Base-by-base conservation (phyloP, 495 filamentous ascomycete species). In the Aspergillus affinis region DNA sequence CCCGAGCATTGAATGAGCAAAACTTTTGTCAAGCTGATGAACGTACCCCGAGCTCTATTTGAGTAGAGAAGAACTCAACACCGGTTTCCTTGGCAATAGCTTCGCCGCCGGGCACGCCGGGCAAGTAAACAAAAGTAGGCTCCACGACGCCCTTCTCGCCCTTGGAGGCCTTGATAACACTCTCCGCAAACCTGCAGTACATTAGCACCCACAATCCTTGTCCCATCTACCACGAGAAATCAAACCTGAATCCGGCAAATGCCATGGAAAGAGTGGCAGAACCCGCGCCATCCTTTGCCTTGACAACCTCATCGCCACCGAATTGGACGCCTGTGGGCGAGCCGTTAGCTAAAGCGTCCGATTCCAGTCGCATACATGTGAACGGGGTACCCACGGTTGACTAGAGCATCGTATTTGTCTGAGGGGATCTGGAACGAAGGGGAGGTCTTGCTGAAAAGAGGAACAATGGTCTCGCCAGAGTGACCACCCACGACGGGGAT, bases 261-360 rank as follows among this genome's bases (percentile, higher is more conserved):
- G 94, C 94, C 94, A 98, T 98, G 63, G 91, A 96, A 32, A 98
- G 85, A 58, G 94, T 98, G 63, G 94, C 94, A 45, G 93, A 97
- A 62, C 94, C 94, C 70, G 87, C 84, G 66, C 94, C 94, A 59
- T 93, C 90, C 88, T 98, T 98, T 71, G 94, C 94, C 82, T 94
- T 86, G 71, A 98, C 94, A 66, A 98, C 94, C 82, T 98, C 94
- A 69, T 98, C 94, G 76, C 94, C 94, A 70, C 95, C 95, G 67
- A 96, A 98, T 76, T 98, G 94, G 45, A 98, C 92, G 68, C 88
- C 88, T 90, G 61, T 45, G 48, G 18, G 26, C 36, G 19, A 15
- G 18, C 61, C 21, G 61, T 52, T 36, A 52, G 48, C 9, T 29
- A 21, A 41, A 41, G 10, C 15, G 36, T 15, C 10, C 36, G 1